A percentile compares a stretch with the other conserved stretches of the same genome.
Conservation (phyloP, 2,329 filamentous ascomycete genomes). For the Fusarium zealandicum region DNA sequence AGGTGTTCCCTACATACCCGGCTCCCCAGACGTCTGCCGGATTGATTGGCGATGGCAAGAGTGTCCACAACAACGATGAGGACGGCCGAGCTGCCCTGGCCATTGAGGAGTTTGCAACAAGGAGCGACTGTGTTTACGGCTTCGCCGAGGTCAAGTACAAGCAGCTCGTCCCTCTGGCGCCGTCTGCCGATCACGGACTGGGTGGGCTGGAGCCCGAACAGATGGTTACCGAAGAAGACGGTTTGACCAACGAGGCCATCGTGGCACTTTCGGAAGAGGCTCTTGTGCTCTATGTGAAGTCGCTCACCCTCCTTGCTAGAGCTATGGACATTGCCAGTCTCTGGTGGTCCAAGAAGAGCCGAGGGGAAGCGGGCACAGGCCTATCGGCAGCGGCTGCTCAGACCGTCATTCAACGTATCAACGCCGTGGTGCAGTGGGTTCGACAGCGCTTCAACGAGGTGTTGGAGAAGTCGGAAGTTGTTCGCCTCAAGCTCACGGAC, state of each 20-base stretch:
- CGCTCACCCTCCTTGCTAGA: slow-evolving; percentile 85
- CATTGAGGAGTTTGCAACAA: slow-evolving; percentile 90
- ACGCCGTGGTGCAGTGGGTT: slow-evolving; percentile 95
- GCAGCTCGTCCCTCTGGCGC: slow-evolving; percentile 88
- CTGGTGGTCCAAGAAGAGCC: slow-evolving; percentile 86
- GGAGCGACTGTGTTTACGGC: slow-evolving; percentile 95
- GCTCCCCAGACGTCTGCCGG: slow-evolving; percentile 67
- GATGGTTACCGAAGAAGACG: slow-evolving; percentile 67
- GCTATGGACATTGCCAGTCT: slow-evolving; percentile 93
- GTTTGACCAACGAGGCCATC: slow-evolving; percentile 84
- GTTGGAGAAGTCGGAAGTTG: slow-evolving; percentile 92
- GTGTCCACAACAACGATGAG: slow-evolving; percentile 70
- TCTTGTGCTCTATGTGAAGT: slow-evolving; percentile 94
- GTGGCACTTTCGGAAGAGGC: slow-evolving; percentile 92
- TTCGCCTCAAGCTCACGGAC: slow-evolving; percentile 86
- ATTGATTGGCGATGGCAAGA: slow-evolving; percentile 70
- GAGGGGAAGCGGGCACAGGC: slow-evolving; percentile 61
- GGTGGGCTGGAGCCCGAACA: slow-evolving; percentile 67
- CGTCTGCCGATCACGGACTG: slow-evolving; percentile 75
- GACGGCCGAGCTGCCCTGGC: slow-evolving; percentile 79
- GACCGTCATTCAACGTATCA: slow-evolving; percentile 74
- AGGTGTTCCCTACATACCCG: slow-evolving; percentile 85
- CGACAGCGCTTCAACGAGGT: slow-evolving; percentile 95
- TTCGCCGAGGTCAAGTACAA: slow-evolving; percentile 99
- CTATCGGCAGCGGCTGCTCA: slow-evolving; percentile 53